phyloP scores from a whole-genome alignment of 2,329 filamentous ascomycete species.

The Cladosporium phlei region DNA sequence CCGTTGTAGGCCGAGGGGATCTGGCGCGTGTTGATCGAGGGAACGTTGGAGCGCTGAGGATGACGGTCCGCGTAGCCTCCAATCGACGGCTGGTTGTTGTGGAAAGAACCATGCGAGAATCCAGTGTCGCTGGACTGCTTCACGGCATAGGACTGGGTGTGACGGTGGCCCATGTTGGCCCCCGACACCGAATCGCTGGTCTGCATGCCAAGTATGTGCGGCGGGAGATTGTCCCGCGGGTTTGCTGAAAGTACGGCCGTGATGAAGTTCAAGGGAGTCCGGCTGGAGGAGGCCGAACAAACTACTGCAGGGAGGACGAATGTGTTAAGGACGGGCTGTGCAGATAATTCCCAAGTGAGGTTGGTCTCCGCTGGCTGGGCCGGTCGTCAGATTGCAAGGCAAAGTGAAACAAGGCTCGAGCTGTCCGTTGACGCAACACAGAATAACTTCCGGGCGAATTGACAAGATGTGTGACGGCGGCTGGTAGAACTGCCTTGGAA shows the following conservation, averaged over 20 bases:
- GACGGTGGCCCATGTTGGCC: conserved; percentile 48
- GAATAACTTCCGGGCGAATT: conserved; percentile 5
- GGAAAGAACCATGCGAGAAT: conserved; percentile 89
- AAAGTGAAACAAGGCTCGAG: conserved; percentile 11
- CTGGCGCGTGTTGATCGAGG: conserved; percentile 77
- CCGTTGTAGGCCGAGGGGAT: conserved; percentile 45
- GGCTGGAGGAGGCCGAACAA: conserved; percentile 12
- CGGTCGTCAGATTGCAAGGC: conserved; percentile 10
- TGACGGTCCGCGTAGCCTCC: conserved; percentile 82
- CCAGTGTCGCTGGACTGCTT: conserved; percentile 80
- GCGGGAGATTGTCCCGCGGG: conserved; percentile 79
- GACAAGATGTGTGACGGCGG: neutral
- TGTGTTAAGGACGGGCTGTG: conserved; percentile 7
- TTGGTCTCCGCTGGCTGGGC: conserved; percentile 2
- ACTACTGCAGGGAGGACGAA: conserved; percentile 12
- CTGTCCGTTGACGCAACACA: conserved; percentile 12
- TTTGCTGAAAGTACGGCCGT: conserved; percentile 76
- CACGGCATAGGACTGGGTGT: conserved; percentile 59
- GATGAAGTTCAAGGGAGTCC: conserved; percentile 46
- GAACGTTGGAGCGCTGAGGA: conserved; percentile 75
- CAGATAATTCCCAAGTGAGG: conserved; percentile 11
- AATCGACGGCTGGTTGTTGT: conserved; percentile 67
- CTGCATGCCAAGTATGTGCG: conserved; percentile 86
- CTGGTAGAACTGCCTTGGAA: conserved; percentile 12
- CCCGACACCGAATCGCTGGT: conserved; percentile 66